phyloP scores from a whole-genome alignment of 805 yeast genomes.

The Candida tibetensis region DNA sequence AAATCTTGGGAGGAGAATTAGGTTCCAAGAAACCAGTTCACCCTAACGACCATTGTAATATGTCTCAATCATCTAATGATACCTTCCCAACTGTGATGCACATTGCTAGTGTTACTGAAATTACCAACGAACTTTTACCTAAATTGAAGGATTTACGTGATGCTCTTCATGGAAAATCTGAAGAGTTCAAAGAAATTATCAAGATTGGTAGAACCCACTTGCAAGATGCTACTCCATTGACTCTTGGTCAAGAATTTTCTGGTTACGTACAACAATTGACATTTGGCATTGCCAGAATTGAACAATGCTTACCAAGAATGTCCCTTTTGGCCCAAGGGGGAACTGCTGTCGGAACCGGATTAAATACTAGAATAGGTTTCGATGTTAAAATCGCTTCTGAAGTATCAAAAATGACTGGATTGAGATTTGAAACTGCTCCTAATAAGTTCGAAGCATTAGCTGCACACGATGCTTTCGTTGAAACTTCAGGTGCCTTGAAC shows the following conservation, averaged over 20 bases:
- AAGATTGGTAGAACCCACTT: slow-evolving; percentile 42
- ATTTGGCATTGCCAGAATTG: slow-evolving; percentile 33
- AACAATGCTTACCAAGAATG: slow-evolving; percentile 32
- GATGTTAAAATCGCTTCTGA: slow-evolving; percentile 34
- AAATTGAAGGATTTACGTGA: slow-evolving; percentile 34
- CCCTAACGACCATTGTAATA: slow-evolving; percentile 40
- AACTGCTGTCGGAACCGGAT: slow-evolving; percentile 42
- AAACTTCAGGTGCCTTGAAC: slow-evolving; percentile 40
- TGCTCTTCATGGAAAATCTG: slow-evolving; percentile 26
- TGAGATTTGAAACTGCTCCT: slow-evolving; percentile 35
- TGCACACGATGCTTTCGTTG: slow-evolving; percentile 40
- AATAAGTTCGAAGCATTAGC: slow-evolving; percentile 42
- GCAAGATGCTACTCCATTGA: slow-evolving; percentile 42
- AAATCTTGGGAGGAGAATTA: slow-evolving; percentile 35
- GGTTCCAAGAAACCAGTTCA: slow-evolving; percentile 39
- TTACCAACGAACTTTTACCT: slow-evolving; percentile 28
- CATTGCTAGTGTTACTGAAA: slow-evolving; percentile 39
- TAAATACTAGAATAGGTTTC: slow-evolving; percentile 37
- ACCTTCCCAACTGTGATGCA: slow-evolving; percentile 43
- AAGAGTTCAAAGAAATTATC: slow-evolving; percentile 33
- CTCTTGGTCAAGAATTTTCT: slow-evolving; percentile 40
- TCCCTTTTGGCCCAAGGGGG: slow-evolving; percentile 39
- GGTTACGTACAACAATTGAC: slow-evolving; percentile 39
- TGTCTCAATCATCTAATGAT: slow-evolving; percentile 40
- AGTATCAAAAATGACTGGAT: slow-evolving; percentile 33